A percentile compares a stretch with the other conserved stretches of the same genome.
These are phyloP conservation scores for Saturnispora saitoi DNA, from an alignment of 805 yeast genomes.

Conservation along the genomic window DNA sequence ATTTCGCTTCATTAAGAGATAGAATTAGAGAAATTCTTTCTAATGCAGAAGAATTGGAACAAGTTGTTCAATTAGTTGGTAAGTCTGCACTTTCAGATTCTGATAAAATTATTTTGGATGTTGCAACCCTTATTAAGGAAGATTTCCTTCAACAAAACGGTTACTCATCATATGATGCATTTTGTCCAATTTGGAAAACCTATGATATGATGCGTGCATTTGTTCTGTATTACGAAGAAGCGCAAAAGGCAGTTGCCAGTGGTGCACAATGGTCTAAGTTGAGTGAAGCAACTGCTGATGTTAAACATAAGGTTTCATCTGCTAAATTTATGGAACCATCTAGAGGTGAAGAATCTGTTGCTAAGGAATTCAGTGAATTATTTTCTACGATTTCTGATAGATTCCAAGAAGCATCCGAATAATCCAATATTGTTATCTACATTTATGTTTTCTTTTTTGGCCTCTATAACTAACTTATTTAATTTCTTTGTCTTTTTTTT, in stretches of 20 bases:
- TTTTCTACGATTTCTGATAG: conserved; percentile 71
- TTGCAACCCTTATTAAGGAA: conserved; percentile 84
- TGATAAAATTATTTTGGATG: conserved; percentile 94
- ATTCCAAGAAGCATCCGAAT: conserved; percentile 94
- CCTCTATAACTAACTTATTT: background rate
- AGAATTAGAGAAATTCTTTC: conserved; percentile 90
- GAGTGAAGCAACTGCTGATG: conserved; percentile 80
- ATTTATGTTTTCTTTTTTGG: background rate
- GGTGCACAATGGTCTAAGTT: conserved; percentile 95
- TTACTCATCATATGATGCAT: conserved; percentile 94
- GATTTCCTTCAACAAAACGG: conserved; percentile 99
- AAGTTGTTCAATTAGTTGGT: conserved; percentile 98
- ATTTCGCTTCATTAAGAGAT: conserved; percentile 83
- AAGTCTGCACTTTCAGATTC: conserved; percentile 94
- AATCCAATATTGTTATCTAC: conserved; percentile 16
- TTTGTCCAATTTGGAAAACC: conserved; percentile 99
- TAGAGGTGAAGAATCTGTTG: conserved; percentile 74
- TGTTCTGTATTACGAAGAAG: conserved; percentile 87
- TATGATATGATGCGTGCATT: conserved; percentile 96
- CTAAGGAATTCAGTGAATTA: conserved; percentile 69
- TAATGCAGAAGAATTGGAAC: conserved; percentile 97
- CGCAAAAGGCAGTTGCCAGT: conserved; percentile 89
- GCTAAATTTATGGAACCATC: conserved; percentile 95
- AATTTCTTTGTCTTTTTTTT: background rate
- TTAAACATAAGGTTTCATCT: conserved; percentile 87